Evolutionary conservation across 2,329 filamentous ascomycete species (phyloP), one percentile per base, ranked within the genome.

Genomic region (Scytalidium lignicola): DNA sequence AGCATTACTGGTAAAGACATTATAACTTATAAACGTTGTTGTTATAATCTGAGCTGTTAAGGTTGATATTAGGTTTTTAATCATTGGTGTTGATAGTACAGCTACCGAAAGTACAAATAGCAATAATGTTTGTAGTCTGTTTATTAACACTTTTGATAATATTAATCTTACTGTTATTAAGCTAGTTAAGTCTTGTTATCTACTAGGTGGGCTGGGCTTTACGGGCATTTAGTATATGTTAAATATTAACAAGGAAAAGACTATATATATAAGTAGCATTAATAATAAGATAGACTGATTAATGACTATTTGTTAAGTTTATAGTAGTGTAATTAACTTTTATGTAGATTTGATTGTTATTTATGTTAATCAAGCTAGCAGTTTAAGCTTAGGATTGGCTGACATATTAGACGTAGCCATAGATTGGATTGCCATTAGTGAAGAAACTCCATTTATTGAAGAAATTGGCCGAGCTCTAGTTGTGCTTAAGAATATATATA

Each of bases 101-200:
- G 4, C 32, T 13, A 37, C 6, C 12, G 4, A 5, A 13, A 4
- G 49, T 46, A 46, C 46, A 32, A n/a, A 43, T 12, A 32, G 46
- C 29, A 37, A 51, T 46, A 13, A 28, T n/a, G 23, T 43, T 43
- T 15, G 51, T 43, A 13, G 19, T 28, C 17, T 21, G 20, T n/a
- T 29, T 92, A 68, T 18, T 88, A 83, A 41, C 89, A 80, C 39
- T 84, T 88, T 51, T 26, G 41, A 46, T 13, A 17, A 53, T 46
- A 46, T 51, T 46, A 44, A 51, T 51, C 26, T 51, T 46, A 5
- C 49, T 46, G 43, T 49, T 26, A 45, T 39, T 22, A 8, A 46
- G 49, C 49, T 46, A 51, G 39, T 51, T 48, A 73, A 70, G 42
- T 17, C 26, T 22, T 3, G 37, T 82, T 46, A 23, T 22, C 28